Evolutionary conservation across 2,329 filamentous ascomycete genomes (phyloP).

Genomic region (Exutisphaerella laricina): DNA sequence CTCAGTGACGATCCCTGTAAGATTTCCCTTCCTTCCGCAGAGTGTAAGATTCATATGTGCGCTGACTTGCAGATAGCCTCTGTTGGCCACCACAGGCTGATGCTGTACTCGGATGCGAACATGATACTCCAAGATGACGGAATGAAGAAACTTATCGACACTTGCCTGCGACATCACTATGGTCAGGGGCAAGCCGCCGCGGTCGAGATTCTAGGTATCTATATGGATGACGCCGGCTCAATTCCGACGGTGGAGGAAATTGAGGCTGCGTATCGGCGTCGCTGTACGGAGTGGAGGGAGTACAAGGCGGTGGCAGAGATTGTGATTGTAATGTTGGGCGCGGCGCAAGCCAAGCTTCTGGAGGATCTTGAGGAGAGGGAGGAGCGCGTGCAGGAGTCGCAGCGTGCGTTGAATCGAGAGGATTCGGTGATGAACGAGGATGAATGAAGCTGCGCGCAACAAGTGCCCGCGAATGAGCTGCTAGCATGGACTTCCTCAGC

Average conservation of each 20-base stretch:
- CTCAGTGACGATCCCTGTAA: background rate
- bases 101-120: background rate
- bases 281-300: background rate
- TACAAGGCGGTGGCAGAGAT: background rate
- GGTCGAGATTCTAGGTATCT: background rate
- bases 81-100: background rate
- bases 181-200: background rate
- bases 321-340: background rate
- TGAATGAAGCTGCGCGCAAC: too few relatives aligned
- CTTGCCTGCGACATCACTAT: conserved; percentile 1
- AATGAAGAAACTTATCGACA: background rate
- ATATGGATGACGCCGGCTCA: background rate
- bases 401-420: too few relatives aligned
- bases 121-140: background rate
- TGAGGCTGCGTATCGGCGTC: background rate
- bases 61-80: background rate
- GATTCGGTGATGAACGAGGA: too few relatives aligned
- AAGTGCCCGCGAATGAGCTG: too few relatives aligned
- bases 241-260: background rate
- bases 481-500: too few relatives aligned
- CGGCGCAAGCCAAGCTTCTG: background rate
- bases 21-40: background rate
- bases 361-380: background rate
- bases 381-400: too few relatives aligned
- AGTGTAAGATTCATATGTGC: too few relatives aligned